Base-by-base conservation (phyloP, 2,329 filamentous ascomycete genomes). In the Pyrenochaeta sp. region DNA sequence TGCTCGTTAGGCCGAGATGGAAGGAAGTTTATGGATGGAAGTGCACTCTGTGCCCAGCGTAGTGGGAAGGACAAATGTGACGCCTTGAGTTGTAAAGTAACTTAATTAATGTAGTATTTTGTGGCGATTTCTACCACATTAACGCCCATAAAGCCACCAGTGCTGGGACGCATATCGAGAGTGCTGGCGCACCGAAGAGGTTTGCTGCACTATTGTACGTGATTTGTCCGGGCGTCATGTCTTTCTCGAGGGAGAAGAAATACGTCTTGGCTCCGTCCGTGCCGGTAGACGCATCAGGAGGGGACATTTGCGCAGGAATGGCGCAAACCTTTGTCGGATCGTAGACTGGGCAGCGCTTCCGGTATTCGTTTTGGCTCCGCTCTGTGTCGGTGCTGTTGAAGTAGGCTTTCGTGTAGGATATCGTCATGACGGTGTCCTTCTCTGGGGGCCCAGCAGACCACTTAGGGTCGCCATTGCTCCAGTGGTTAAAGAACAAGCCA, bases 391-490 rank as follows among this genome's bases (percentile, higher is more conserved):
- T 88, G 15, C 88, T 88, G 80, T 93, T 93, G 80, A 93, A 94
- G 76, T 93, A 94, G 0, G 88, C 88, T 74, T 91, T 92, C 56
- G 92, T 84, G 69, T 92, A 92, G 37, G 82, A 85, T 25, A 93
- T 82, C 6, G 83, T 85, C 66, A 91, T 81, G 19, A 83, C 77
- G 0, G 90, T 86, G 67, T 93, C 88, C 34, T 80, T 61, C 0
- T 66, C 64, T 0, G 91, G 91, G 2, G 91, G 91, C 0, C 91
- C 91, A 12, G 82, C 87, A 40, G 88, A 90, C 91, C 91, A 94
- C 1, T 80, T 70, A 5, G 81, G 72, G 71, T 93, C 89, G 34
- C 91, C 91, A 65, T 93, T 93, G 73, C 89, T 91, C 91, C 91
- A 85, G 74, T 93, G 91, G 67, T 88, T 90, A 54, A 94, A 77